These are phyloP conservation scores for Prunus kanzakura DNA, from an alignment of 306 rosid genomes.

Conservation along the genomic window DNA sequence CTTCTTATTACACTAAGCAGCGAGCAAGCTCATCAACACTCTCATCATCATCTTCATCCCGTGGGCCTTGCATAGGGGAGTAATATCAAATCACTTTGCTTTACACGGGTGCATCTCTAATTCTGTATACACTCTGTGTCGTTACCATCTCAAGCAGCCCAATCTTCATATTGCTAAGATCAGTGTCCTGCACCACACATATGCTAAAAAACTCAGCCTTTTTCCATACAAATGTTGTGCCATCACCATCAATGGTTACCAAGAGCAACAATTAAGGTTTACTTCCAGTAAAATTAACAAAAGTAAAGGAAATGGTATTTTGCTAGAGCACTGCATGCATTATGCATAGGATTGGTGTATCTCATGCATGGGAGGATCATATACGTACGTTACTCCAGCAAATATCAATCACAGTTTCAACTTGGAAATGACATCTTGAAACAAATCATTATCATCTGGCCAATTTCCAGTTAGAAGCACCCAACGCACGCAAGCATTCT, in stretches of 20 bases:
- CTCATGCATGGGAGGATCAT: not conserved
- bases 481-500: not conserved
- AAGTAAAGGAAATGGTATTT: not conserved
- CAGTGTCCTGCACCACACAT: constrained; percentile 32
- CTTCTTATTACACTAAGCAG: no score
- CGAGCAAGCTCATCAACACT: no score
- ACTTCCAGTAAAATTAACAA: not conserved
- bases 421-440: not conserved
- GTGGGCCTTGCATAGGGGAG: no score
- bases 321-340: not conserved
- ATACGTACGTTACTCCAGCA: not conserved
- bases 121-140: not conserved
- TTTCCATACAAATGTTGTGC: not conserved
- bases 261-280: not conserved
- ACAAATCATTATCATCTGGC: not conserved
- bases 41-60: no score
- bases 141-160: constrained; percentile 45
- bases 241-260: not conserved
- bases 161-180: constrained; percentile 58
- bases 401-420: not conserved
- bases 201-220: not conserved
- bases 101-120: not conserved
- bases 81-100: not conserved
- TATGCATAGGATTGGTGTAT: no score
- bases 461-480: not conserved